Conservation (phyloP, 805 yeast species). For the Metschnikowia cerradonensis region DNA sequence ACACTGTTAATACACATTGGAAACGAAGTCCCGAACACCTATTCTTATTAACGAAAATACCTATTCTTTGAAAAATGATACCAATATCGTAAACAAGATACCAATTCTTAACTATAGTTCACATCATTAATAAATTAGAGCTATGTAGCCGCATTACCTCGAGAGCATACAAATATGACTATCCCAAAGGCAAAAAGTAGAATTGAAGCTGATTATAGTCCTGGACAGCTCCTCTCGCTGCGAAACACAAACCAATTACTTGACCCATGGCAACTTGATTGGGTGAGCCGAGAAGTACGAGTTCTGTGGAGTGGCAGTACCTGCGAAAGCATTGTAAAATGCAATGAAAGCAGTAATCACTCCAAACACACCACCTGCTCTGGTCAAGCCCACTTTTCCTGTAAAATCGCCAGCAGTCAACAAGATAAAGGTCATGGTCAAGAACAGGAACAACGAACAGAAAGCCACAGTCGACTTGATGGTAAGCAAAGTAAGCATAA, state of each 20-base stretch:
- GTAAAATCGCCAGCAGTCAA: slow-evolving; percentile 35
- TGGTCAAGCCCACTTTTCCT: slow-evolving; percentile 22
- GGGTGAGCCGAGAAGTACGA: slow-evolving; percentile 32
- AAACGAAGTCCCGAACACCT: no score
- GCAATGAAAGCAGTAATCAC: slow-evolving; percentile 38
- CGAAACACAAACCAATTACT: not conserved
- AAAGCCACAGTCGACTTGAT: slow-evolving; percentile 38
- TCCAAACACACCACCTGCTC: slow-evolving; percentile 43
- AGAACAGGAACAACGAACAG: slow-evolving; percentile 27
- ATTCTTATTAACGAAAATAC: no score
- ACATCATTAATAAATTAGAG: not conserved
- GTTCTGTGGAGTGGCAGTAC: slow-evolving; percentile 33
- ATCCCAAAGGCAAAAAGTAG: not conserved
- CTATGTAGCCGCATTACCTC: not conserved
- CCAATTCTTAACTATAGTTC: not conserved
- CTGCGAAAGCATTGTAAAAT: slow-evolving; percentile 40
- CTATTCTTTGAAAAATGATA: no score
- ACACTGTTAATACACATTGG: no score
- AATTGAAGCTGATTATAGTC: not conserved
- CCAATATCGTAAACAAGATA: no score
- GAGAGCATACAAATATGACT: not conserved
- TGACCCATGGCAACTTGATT: slow-evolving; percentile 23
- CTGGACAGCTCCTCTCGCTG: not conserved
- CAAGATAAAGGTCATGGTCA: slow-evolving; percentile 32
- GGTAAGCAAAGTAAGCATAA: slow-evolving; percentile 32